Evolutionary conservation across 2,329 filamentous ascomycete genomes (phyloP), one percentile per base, ranked within the genome.

Genomic region (Claviceps paspali): DNA sequence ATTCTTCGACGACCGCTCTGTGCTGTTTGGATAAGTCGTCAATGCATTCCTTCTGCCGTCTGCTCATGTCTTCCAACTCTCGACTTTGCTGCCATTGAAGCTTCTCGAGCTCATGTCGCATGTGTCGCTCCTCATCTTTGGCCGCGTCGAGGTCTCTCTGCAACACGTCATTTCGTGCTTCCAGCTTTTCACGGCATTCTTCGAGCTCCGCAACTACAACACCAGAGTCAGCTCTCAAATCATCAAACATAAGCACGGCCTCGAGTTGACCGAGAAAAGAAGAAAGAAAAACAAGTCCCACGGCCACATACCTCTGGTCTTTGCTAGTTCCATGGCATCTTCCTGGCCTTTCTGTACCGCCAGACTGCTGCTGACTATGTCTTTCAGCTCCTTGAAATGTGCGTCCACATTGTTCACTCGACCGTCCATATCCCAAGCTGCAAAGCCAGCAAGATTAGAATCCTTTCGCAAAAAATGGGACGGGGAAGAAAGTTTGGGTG

Each of bases 371-470:
- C 76, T 75, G 52, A 95, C 75, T 44, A 81, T 78, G 40, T 79
- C 69, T 50, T 80, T 79, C 43, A 96, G 66, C 41, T 70, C 65
- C 33, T 71, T 68, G 52, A 85, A 85, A 49, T 88, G 69, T 14
- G 67, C 65, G 49, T 93, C 83, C 60, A 95, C 79, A 41, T 76
- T 71, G 44, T 78, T 76, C 47, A 95, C 70, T 45, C 79, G 76
- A 43, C 73, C 73, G 48, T 86, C 79, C 46, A 86, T 76, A 54
- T 95, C 85, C 70, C 80, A 88, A 50, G 72, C 81, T 83, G 70
- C 45, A 59, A 65, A 73, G 24, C 54, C 58, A 49, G 63, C 68
- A 46, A 71, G 61, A 68, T 83, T 79, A 76, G 86, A 84, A 66
- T 78, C 63, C 63, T 77, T 81, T 46, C 70, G 79, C 50, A 88